phyloP scores from a whole-genome alignment of 768 basidiomycete genomes.

The Auricularia sp. region DNA sequence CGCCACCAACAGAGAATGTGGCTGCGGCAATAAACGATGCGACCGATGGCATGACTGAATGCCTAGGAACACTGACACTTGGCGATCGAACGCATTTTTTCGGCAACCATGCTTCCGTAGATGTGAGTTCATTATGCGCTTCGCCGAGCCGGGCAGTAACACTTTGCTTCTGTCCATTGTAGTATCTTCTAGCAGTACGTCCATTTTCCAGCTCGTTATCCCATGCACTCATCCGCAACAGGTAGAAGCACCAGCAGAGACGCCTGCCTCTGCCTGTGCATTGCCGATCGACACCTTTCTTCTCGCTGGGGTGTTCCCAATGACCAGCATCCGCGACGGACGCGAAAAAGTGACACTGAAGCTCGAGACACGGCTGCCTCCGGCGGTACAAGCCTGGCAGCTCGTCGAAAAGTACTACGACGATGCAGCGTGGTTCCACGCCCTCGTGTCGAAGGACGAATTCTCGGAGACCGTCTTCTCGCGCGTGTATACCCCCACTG shows the following conservation, averaged over 20 bases:
- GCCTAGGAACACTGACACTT: background rate
- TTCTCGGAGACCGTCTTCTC: slow-evolving; percentile 33
- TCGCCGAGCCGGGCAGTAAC: background rate
- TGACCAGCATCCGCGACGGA: background rate
- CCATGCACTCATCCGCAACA: background rate
- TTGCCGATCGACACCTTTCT: background rate
- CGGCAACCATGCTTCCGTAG: background rate
- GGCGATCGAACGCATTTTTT: background rate
- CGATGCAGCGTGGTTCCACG: background rate
- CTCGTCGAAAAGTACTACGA: background rate
- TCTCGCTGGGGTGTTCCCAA: background rate
- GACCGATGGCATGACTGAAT: background rate
- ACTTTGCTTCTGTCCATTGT: background rate
- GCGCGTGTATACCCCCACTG: slow-evolving; percentile 20
- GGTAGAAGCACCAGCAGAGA: background rate
- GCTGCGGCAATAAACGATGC: background rate
- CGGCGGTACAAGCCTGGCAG: background rate
- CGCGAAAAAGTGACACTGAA: slow-evolving; percentile 23
- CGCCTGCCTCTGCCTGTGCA: background rate
- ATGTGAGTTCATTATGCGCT: background rate
- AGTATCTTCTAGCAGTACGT: background rate
- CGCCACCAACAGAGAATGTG: background rate
- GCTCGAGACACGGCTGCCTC: slow-evolving; percentile 12
- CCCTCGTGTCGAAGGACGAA: background rate
- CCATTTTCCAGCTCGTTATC: background rate